phyloP scores from a whole-genome alignment of 176 grass and related monocot species.

The Luzula sylvatica region DNA sequence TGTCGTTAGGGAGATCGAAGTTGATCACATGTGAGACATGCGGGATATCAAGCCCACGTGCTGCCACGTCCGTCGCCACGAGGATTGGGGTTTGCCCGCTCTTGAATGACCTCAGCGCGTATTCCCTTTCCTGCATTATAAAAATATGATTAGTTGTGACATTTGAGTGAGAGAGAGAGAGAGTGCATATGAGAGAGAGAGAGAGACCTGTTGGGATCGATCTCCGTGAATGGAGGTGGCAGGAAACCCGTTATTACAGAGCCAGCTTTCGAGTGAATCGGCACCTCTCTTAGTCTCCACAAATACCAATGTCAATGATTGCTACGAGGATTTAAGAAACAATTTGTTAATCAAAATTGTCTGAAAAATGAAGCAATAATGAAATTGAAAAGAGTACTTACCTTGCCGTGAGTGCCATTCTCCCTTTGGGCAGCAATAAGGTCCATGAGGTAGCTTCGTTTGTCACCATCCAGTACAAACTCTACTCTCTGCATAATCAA shows the following conservation, averaged over 20 bases:
- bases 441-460: conserved; percentile 92
- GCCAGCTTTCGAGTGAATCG: conserved; percentile 89
- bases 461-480: conserved; percentile 83
- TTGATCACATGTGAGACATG: conserved; percentile 86
- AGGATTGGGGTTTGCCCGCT: conserved; percentile 70
- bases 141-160: background rate
- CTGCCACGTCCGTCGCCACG: conserved; percentile 88
- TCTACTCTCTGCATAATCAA: conserved; percentile 88
- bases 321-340: conserved; percentile 35
- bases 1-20: conserved; percentile 91
- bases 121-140: conserved; percentile 57
- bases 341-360: conserved; percentile 4
- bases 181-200: background rate
- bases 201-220: conserved; percentile 61
- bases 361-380: background rate
- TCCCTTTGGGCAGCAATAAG: conserved; percentile 84
- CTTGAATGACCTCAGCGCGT: conserved; percentile 72
- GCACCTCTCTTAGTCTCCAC: conserved; percentile 95
- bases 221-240: conserved; percentile 96
- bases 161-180: background rate
- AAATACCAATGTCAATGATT: conserved; percentile 78
- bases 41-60: conserved; percentile 85
- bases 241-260: conserved; percentile 79
- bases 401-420: conserved; percentile 78
- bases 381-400: conserved; percentile 3